Conservation (phyloP, 2,329 filamentous ascomycete species). For the Cucurbitaria berberidis region DNA sequence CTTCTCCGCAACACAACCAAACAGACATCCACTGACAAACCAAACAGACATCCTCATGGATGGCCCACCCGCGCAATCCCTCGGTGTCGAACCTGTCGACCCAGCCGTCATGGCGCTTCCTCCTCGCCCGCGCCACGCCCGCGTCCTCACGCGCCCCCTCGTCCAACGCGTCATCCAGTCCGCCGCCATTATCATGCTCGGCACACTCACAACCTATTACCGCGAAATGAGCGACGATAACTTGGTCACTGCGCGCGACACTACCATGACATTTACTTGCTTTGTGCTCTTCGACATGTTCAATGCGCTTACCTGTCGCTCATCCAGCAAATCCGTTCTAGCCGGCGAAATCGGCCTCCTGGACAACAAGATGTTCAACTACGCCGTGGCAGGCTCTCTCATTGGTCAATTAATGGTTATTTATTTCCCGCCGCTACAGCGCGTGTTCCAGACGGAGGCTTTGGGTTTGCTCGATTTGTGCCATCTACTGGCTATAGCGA, state of each 20-base stretch:
- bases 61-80: constrained; percentile 93
- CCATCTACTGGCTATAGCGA: constrained; percentile 75
- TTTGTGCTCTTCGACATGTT: constrained; percentile 99
- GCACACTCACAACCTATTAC: constrained; percentile 89
- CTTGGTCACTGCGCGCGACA: constrained; percentile 87
- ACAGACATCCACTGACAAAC: constrained; percentile 24
- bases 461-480: constrained; percentile 76
- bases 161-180: constrained; percentile 86
- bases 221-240: constrained; percentile 88
- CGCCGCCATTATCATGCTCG: constrained; percentile 86
- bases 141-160: constrained; percentile 85
- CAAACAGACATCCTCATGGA: constrained; percentile 96
- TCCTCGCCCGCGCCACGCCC: constrained; percentile 83
- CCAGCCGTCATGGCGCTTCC: constrained; percentile 92
- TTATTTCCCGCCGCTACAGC: constrained; percentile 91
- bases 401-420: constrained; percentile 89
- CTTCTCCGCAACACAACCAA: not conserved
- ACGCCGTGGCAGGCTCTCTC: constrained; percentile 85
- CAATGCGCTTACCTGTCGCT: constrained; percentile 92
- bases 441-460: constrained; percentile 94
- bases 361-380: constrained; percentile 94
- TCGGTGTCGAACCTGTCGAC: constrained; percentile 94
- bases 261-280: constrained; percentile 98
- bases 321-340: constrained; percentile 86
- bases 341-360: constrained; percentile 83